A percentile compares a stretch with the other conserved stretches of the same genome.
Evolutionary conservation across 371 early-diverging fungal species (phyloP).

Genomic region (Mucor sp.): DNA sequence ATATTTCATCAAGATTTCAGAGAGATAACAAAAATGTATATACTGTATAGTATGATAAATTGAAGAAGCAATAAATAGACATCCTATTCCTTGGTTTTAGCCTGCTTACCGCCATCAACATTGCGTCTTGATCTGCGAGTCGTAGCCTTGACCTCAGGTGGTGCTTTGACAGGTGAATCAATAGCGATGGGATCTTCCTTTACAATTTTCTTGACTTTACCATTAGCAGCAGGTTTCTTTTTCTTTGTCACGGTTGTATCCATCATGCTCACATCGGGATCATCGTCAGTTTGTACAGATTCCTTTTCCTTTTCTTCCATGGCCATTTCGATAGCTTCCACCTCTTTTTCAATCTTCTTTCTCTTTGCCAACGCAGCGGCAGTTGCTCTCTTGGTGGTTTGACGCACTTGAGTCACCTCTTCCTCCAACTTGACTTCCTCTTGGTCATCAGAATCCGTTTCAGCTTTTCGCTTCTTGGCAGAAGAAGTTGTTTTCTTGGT

Average conservation of each 20-base stretch:
- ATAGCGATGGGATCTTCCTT: background rate
- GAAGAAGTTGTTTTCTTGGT: background rate
- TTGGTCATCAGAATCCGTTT: background rate
- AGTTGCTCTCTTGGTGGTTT: background rate
- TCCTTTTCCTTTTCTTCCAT: background rate
- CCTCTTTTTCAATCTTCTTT: background rate
- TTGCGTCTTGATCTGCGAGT: background rate
- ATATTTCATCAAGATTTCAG: no score
- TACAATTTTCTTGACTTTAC: background rate
- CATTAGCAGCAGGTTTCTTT: background rate
- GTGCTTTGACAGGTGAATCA: background rate
- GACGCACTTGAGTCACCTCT: background rate
- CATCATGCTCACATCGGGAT: background rate
- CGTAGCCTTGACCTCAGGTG: background rate
- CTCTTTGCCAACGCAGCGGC: background rate
- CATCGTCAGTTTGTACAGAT: background rate
- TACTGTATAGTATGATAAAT: no score
- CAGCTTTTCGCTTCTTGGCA: background rate
- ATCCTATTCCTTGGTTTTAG: background rate
- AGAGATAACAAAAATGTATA: no score
- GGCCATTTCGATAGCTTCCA: background rate
- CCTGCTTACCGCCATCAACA: background rate
- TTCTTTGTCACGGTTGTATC: background rate
- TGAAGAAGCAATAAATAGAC: no score
- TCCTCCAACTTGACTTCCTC: background rate